Evolutionary conservation across 2,329 filamentous ascomycete species (phyloP).

Genomic region (Trichophyton equinum): DNA sequence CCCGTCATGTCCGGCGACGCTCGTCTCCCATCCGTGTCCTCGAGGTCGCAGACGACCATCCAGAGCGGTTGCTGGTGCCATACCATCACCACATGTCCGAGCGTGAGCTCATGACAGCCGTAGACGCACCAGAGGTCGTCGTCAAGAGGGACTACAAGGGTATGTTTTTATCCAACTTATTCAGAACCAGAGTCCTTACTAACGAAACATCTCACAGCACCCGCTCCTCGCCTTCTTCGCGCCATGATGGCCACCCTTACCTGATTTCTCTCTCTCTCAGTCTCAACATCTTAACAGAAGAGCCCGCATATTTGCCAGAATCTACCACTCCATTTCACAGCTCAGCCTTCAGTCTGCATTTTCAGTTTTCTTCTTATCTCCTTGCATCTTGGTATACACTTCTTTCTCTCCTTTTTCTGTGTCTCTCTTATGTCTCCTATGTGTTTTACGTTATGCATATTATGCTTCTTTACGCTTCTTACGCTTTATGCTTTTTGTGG

Average conservation of each 20-base stretch:
- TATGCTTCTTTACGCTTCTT: too few species aligned
- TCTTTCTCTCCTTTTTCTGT: neutral
- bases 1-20: constrained; percentile 13
- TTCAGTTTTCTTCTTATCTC: neutral
- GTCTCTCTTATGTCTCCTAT: neutral
- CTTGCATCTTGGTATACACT: neutral
- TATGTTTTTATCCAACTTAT: constrained; percentile 53
- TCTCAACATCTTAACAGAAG: too few species aligned
- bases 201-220: constrained; percentile 36
- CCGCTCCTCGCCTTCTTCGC: constrained; percentile 50
- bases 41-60: constrained; percentile 24
- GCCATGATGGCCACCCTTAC: constrained; percentile 62
- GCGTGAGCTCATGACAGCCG: constrained; percentile 56
- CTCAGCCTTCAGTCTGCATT: neutral
- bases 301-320: neutral
- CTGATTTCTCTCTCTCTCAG: constrained; percentile 24
- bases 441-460: neutral
- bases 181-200: neutral
- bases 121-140: constrained; percentile 48
- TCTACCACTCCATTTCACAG: neutral
- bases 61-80: constrained; percentile 35
- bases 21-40: constrained; percentile 28
- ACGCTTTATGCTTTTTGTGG: neutral
- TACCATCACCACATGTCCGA: constrained; percentile 38
- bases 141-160: constrained; percentile 89